These are phyloP conservation scores for Leucocoprinus leucothites DNA, from an alignment of 768 basidiomycete genomes.

Conservation along the genomic window DNA sequence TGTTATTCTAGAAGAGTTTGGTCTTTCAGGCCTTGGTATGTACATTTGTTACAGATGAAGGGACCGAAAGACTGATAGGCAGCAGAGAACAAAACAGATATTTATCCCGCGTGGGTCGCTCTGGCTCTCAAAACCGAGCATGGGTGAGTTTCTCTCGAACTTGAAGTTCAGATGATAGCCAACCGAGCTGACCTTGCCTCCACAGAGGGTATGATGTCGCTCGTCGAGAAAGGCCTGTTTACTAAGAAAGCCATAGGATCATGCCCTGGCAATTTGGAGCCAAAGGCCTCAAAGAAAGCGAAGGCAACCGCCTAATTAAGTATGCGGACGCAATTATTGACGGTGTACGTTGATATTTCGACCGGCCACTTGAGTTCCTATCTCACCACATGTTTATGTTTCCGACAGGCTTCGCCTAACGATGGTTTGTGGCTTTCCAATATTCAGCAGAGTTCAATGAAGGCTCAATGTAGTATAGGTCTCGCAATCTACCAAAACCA, in stretches of 20 bases:
- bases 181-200: not conserved
- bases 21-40: conserved; percentile 41
- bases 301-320: conserved; percentile 52
- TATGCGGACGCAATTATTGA: conserved; percentile 51
- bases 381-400: too few species aligned
- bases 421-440: conserved; percentile 34
- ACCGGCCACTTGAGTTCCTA: not conserved
- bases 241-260: conserved; percentile 26
- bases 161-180: not conserved
- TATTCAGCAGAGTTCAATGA: not conserved
- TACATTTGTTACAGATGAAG: not conserved
- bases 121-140: conserved; percentile 46
- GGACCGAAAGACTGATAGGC: not conserved
- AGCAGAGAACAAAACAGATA: conserved; percentile 44
- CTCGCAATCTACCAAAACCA: conserved; percentile 51
- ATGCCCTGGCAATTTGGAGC: conserved; percentile 61
- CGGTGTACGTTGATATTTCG: conserved; percentile 28
- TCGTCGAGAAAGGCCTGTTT: not conserved
- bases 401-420: conserved; percentile 48
- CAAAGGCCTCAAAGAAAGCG: conserved; percentile 44
- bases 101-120: conserved; percentile 51
- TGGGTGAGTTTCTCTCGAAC: conserved; percentile 31
- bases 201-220: conserved; percentile 25
- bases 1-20: conserved; percentile 63
- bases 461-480: conserved; percentile 27